Percentiles rank a stretch among this genome's conserved stretches.
These are phyloP conservation scores for Lentinula sp. DNA, from an alignment of 768 basidiomycete species.

Conservation along the genomic window DNA sequence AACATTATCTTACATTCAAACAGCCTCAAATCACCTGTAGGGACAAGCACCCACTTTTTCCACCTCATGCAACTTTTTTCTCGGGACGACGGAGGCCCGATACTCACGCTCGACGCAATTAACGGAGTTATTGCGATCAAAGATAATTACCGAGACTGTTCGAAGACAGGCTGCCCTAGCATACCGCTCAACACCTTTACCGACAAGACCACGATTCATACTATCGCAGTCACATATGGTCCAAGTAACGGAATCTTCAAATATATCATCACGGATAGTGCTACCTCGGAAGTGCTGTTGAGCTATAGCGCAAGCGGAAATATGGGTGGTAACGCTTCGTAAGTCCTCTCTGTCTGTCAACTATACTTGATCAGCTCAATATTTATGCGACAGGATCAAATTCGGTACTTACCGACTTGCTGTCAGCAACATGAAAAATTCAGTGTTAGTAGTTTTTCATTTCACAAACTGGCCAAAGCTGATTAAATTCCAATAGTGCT, in stretches of 20 bases:
- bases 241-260: neutral
- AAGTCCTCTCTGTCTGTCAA: neutral
- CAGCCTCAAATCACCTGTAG: conserved; percentile 4
- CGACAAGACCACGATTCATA: conserved; percentile 6
- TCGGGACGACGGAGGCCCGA: conserved; percentile 1
- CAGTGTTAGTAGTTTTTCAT: neutral
- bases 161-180: conserved; percentile 4
- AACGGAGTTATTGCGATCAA: neutral
- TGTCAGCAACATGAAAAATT: neutral
- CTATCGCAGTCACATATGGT: neutral
- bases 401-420: neutral
- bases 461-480: neutral
- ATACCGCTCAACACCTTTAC: conserved; percentile 6
- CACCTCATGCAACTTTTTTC: conserved; percentile 9
- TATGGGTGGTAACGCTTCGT: neutral
- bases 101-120: conserved; percentile 1
- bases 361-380: too few relatives aligned
- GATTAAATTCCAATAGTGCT: neutral
- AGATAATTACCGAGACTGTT: conserved; percentile 8
- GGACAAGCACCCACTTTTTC: conserved; percentile 8
- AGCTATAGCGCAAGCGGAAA: neutral
- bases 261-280: neutral
- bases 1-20: too few relatives aligned
- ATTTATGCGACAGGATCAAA: neutral
- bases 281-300: neutral